Percentiles rank a stretch among this genome's conserved stretches.
These are phyloP conservation scores for Viridothelium virens DNA, from an alignment of 495 filamentous ascomycete genomes.

Conservation along the genomic window DNA sequence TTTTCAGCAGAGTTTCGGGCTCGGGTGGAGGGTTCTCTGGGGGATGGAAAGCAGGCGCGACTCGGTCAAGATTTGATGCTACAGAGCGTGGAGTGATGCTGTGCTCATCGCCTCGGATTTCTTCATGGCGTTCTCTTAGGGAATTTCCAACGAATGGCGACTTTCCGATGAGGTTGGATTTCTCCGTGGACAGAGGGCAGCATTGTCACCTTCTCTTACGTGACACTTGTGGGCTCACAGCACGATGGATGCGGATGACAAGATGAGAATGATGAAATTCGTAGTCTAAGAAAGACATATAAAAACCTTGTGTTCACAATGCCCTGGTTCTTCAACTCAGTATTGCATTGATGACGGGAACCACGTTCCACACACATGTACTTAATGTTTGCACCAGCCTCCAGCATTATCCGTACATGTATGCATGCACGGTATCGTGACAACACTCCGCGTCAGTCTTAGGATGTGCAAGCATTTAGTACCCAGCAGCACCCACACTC, in stretches of 20 bases:
- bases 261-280: conserved; percentile 7
- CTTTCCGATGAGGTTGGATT: background rate
- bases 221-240: background rate
- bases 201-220: background rate
- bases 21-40: background rate
- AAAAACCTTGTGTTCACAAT: background rate
- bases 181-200: background rate
- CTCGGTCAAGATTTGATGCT: background rate
- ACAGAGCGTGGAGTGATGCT: background rate
- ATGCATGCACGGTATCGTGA: too few species aligned
- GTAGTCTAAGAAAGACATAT: background rate
- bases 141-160: background rate
- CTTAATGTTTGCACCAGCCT: too few species aligned
- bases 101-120: conserved; percentile 1
- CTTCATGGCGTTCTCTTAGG: background rate
- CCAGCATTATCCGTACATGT: too few species aligned
- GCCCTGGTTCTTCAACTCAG: too few species aligned
- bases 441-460: too few species aligned
- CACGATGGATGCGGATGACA: background rate
- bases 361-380: too few species aligned
- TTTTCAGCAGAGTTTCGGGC: background rate
- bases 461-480: too few species aligned
- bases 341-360: too few species aligned
- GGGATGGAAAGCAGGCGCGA: background rate
- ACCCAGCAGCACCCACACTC: too few species aligned